Percentiles rank a stretch among this genome's conserved stretches.
phyloP scores from a whole-genome alignment of 768 basidiomycete species.

The Kwoniella europaea region DNA sequence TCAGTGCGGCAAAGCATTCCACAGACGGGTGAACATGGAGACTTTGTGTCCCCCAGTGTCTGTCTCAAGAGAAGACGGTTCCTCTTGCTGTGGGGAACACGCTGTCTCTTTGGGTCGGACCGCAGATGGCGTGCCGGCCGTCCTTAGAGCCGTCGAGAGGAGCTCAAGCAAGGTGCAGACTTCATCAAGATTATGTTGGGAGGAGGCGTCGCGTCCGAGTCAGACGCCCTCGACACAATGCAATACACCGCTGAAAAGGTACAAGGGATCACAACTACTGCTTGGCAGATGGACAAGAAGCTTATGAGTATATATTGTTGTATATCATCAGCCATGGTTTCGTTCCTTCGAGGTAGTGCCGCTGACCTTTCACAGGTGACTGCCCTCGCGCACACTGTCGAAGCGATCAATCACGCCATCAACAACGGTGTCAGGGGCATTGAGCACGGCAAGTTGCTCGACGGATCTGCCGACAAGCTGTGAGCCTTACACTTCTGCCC shows the following conservation, averaged over 20 bases:
- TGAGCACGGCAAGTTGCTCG: conserved; percentile 63
- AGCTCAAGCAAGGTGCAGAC: conserved; percentile 61
- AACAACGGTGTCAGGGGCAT: conserved; percentile 62
- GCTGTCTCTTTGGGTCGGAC: conserved; percentile 53
- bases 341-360: conserved; percentile 11
- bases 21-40: conserved; percentile 62
- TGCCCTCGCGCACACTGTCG: conserved; percentile 59
- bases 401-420: conserved; percentile 61
- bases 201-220: conserved; percentile 61
- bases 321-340: no score
- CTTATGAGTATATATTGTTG: background rate
- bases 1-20: conserved; percentile 61
- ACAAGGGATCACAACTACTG: conserved; percentile 60
- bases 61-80: conserved; percentile 28
- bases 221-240: conserved; percentile 61
- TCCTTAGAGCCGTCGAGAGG: conserved; percentile 60
- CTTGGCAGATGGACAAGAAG: conserved; percentile 60
- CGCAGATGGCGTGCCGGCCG: conserved; percentile 61
- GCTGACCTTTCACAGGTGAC: conserved; percentile 24
- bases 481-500: conserved; percentile 12
- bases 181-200: conserved; percentile 60
- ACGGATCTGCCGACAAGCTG: conserved; percentile 59
- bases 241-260: conserved; percentile 63
- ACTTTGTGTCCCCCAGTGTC: conserved; percentile 44
- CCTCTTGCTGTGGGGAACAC: conserved; percentile 25